Evolutionary conservation across 2,329 filamentous ascomycete species (phyloP), one percentile per base, ranked within the genome.

Genomic region (Aureobasidium vineae): DNA sequence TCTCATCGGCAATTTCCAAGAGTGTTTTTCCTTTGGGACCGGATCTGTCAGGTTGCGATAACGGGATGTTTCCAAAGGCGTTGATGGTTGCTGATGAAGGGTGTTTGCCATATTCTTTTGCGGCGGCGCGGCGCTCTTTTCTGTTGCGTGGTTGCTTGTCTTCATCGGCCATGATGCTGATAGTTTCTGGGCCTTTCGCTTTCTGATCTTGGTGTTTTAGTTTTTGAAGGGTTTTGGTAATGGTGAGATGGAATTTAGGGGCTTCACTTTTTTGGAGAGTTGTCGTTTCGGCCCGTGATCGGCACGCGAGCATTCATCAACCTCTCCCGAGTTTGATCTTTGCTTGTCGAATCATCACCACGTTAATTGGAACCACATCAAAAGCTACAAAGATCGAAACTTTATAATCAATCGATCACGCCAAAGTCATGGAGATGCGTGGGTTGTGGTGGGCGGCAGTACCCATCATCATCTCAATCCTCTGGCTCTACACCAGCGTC

Each of bases 1-100:
- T 83, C 70, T 91, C 84, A 63, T 88, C 82, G 67, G 90, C 90
- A 36, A 93, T 75, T 66, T 93, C 82, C 67, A 92, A 82, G n/a
- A 95, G 82, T 0, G 90, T 94, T 75, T 88, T 84, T 50, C 86
- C 82, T 71, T 80, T 80, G 8, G 82, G 88, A 1, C 77, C 84
- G 60, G 85, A 86, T 68, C 88, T 85, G 77, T 92, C 87, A 38
- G 90, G 89, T n/a, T 90, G 86, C 61, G 80, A 78, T 67, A 92
- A 82, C 70, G 86, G 86, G 75, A 90, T 83, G 67, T 83, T 77
- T 50, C 82, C 77, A 54, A 78, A 77, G 71, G 81, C 78, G 82
- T 71, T 82, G 81, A 56, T 70, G 63, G 67, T 72, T 57, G 70
- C 71, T 50, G 71, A 69, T 64, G 53, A 73, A 70, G 28, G 76